Evolutionary conservation across 805 yeast species (phyloP).

Genomic region (Nakazawaea anatomiae): DNA sequence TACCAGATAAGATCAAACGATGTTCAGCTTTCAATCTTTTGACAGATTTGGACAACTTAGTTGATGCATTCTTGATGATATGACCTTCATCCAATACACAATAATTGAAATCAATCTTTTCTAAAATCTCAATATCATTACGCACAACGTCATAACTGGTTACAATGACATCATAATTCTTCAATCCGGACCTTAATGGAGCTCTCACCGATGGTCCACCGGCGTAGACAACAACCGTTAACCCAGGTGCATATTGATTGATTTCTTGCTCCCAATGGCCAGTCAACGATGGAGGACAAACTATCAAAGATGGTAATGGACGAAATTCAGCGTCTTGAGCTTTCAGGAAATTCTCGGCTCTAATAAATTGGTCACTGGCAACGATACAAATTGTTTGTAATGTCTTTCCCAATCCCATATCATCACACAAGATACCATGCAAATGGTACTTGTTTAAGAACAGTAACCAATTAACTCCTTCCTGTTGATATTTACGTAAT

Average conservation of each 20-base stretch:
- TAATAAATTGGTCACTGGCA: slow-evolving; percentile 87
- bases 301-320: slow-evolving; percentile 74
- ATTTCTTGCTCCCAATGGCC: slow-evolving; percentile 99
- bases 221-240: slow-evolving; percentile 79
- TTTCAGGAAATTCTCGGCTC: slow-evolving; percentile 61
- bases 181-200: slow-evolving; percentile 45
- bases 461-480: slow-evolving; percentile 97
- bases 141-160: slow-evolving; percentile 96
- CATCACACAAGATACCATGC: slow-evolving; percentile 97
- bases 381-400: slow-evolving; percentile 95
- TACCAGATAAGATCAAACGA: slow-evolving; percentile 86
- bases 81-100: slow-evolving; percentile 98
- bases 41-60: slow-evolving; percentile 86
- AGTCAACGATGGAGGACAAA: slow-evolving; percentile 96
- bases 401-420: slow-evolving; percentile 98
- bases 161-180: slow-evolving; percentile 73
- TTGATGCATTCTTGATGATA: slow-evolving; percentile 85
- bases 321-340: slow-evolving; percentile 63
- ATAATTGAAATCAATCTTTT: slow-evolving; percentile 70
- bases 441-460: slow-evolving; percentile 90
- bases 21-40: slow-evolving; percentile 82
- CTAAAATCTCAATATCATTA: slow-evolving; percentile 70
- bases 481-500: slow-evolving; percentile 91
- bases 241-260: slow-evolving; percentile 80
- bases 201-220: slow-evolving; percentile 82